Conservation (phyloP, 2,329 filamentous ascomycete species). For the Alternaria dauci region DNA sequence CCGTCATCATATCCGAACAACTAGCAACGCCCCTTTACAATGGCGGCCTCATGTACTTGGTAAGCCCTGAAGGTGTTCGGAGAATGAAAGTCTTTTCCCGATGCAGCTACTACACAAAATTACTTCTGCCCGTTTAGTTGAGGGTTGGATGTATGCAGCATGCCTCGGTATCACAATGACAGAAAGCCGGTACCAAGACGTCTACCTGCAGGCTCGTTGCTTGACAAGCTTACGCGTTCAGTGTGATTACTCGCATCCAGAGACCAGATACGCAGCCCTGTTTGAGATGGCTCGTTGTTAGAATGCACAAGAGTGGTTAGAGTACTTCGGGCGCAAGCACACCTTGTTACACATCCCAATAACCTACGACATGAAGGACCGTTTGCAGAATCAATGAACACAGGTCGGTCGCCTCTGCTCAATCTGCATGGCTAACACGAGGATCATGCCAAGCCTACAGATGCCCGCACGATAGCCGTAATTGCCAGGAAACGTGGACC, state of each 20-base stretch:
- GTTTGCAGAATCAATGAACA: neutral
- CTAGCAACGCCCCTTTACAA: slow-evolving; percentile 3
- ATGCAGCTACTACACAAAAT: slow-evolving; percentile 4
- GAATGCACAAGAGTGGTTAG: slow-evolving; percentile 7
- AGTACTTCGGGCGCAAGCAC: slow-evolving; percentile 13
- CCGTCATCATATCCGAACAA: slow-evolving; percentile 16
- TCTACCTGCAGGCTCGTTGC: slow-evolving; percentile 33
- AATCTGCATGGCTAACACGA: slow-evolving; percentile 12
- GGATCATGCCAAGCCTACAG: slow-evolving; percentile 22
- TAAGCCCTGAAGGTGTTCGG: slow-evolving; percentile 8
- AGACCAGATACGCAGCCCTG: slow-evolving; percentile 7
- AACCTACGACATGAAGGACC: slow-evolving; percentile 6
- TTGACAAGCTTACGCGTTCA: slow-evolving; percentile 42
- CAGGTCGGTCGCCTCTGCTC: slow-evolving; percentile 5
- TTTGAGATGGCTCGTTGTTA: slow-evolving; percentile 7
- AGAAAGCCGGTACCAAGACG: slow-evolving; percentile 22
- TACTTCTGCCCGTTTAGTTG: slow-evolving; percentile 7
- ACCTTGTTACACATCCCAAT: slow-evolving; percentile 22
- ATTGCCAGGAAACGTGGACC: slow-evolving; percentile 17
- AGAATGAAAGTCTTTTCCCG: slow-evolving; percentile 8
- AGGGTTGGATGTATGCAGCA: slow-evolving; percentile 14
- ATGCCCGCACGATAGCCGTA: slow-evolving; percentile 31
- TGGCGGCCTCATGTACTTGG: neutral
- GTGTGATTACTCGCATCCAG: slow-evolving; percentile 11
- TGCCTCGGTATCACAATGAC: slow-evolving; percentile 23